These are phyloP conservation scores for Ceratobasidium sp. DNA, from an alignment of 1,284 basidiomycete species.

Conservation along the genomic window DNA sequence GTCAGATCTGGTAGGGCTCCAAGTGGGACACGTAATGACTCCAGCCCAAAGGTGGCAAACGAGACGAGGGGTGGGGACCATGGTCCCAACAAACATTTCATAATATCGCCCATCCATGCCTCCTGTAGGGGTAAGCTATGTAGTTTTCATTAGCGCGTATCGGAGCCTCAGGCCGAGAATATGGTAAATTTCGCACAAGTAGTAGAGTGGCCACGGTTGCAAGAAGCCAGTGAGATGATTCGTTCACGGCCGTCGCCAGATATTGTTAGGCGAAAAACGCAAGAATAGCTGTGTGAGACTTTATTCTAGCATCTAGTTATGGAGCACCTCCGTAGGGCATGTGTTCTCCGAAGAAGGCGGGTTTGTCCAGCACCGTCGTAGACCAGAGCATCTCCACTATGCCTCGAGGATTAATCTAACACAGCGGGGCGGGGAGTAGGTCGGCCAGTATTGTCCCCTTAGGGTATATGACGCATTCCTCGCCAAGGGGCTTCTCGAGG, in stretches of 20 bases:
- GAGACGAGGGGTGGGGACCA: not conserved
- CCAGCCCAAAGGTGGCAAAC: not conserved
- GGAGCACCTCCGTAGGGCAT: not conserved
- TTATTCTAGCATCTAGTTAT: no score
- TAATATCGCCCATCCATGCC: no score
- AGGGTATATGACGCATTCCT: not conserved
- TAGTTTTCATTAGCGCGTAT: no score
- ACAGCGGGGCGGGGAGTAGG: not conserved
- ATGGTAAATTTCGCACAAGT: not conserved
- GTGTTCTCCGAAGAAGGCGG: slow-evolving; percentile 5
- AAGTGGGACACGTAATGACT: not conserved
- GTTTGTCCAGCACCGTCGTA: slow-evolving; percentile 4
- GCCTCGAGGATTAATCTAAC: slow-evolving; percentile 20
- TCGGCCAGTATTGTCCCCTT: slow-evolving; percentile 1
- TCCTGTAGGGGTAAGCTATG: not conserved
- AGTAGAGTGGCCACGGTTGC: not conserved
- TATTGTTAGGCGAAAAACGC: not conserved
- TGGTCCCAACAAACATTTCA: no score
- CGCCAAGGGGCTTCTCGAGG: not conserved
- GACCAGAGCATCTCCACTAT: not conserved
- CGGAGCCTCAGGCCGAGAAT: no score
- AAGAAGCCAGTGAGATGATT: not conserved
- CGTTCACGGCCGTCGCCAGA: not conserved
- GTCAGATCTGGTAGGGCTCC: not conserved
- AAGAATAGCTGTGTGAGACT: slow-evolving; percentile 1